Base-by-base conservation (phyloP, 2,329 filamentous ascomycete species). In the Canariomyces notabilis region DNA sequence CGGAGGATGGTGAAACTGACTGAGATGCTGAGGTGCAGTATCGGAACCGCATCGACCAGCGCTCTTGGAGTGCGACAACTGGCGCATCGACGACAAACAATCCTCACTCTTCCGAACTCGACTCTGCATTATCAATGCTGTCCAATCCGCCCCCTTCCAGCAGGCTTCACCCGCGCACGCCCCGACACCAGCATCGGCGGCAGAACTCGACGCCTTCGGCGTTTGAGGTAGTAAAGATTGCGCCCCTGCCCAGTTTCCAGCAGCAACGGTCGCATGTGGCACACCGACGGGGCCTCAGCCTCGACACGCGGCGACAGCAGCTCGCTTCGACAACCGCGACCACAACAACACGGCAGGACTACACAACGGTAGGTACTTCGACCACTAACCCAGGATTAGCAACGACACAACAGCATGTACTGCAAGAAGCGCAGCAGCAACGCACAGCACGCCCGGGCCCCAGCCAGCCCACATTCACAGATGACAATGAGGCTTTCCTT, bases 371-470 rank as follows among this genome's bases (percentile, higher is more conserved):
- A 74, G 75, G 73, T 71, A 74, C 67, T 56, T 59, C 61, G 67
- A 75, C 72, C 71, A 79, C 70, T 66, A 74, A 72, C 64, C 65
- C 70, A 74, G 72, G 72, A 77, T 69, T 73, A 73, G 61, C 73
- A 70, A 68, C 67, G 59, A 77, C 71, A 71, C 72, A 73, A 78
- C 86, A 90, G 79, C 85, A 89, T 79, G 77, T 81, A 72, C 79
- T 89, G 83, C 85, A 84, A 84, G 86, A 87, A 87, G 79, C 85
- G 82, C 88, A 91, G 80, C 82, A 87, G 83, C 87, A 89, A 75
- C 81, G 80, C 79, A 78, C 82, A 78, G 79, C 80, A 79, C 82
- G 86, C 81, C 85, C 85, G 80, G 83, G 85, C 78, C 75, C 64
- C 48, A 50, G 54, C 50, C 68, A 67, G 61, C 60, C 67, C 50